phyloP scores from a whole-genome alignment of 495 filamentous ascomycete genomes.

The Lasiosphaeria ovina region DNA sequence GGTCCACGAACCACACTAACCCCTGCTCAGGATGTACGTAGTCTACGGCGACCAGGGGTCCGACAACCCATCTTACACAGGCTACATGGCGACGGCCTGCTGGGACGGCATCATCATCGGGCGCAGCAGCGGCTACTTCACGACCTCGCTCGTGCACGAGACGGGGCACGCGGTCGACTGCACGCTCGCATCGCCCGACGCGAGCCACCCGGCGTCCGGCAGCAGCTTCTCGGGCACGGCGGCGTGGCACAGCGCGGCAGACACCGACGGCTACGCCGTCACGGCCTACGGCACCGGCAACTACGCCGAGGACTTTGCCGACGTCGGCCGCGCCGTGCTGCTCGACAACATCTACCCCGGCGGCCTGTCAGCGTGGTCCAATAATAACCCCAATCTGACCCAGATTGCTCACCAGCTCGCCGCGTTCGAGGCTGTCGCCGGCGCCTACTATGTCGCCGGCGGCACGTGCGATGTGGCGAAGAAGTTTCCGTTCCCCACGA shows the following conservation, averaged over 20 bases:
- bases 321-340: slow-evolving; percentile 14
- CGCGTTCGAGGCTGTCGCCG: slow-evolving; percentile 6
- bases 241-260: slow-evolving; percentile 6
- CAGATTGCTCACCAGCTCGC: slow-evolving; percentile 8
- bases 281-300: slow-evolving; percentile 14
- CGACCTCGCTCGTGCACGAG: slow-evolving; percentile 19
- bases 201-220: background rate
- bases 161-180: slow-evolving; percentile 12
- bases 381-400: slow-evolving; percentile 10
- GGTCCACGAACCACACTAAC: background rate
- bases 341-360: slow-evolving; percentile 17
- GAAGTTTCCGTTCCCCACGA: slow-evolving; percentile 14
- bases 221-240: slow-evolving; percentile 8
- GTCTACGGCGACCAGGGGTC: slow-evolving; percentile 8
- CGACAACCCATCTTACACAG: slow-evolving; percentile 12
- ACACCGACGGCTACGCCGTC: slow-evolving; percentile 15
- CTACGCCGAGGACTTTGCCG: slow-evolving; percentile 18
- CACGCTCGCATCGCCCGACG: slow-evolving; percentile 12
- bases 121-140: slow-evolving; percentile 13
- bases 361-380: slow-evolving; percentile 1
- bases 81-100: slow-evolving; percentile 9
- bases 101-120: slow-evolving; percentile 15
- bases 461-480: slow-evolving; percentile 3
- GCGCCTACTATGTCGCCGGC: background rate
- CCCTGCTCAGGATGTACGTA: background rate